These are phyloP conservation scores for Sporothrix schenckii DNA, from an alignment of 2,329 filamentous ascomycete species.

Conservation along the genomic window DNA sequence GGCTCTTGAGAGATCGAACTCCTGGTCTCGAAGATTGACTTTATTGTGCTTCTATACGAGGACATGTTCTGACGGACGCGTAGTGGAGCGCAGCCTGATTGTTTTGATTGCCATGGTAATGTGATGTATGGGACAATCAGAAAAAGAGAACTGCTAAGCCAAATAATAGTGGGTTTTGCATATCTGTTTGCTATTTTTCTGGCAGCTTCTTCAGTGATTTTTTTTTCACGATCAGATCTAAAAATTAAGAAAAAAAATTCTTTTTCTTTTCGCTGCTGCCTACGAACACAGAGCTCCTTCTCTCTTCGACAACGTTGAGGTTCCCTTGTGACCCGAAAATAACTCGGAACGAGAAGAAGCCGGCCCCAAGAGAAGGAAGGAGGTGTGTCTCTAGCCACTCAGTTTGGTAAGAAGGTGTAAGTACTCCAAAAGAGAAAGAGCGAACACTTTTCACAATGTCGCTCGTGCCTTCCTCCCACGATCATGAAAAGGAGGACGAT, in stretches of 20 bases:
- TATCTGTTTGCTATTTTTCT: background rate
- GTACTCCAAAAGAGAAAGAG: background rate
- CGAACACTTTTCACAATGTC: background rate
- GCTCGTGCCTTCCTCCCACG: slow-evolving; percentile 27
- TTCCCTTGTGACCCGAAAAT: background rate
- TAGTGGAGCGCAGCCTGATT: background rate
- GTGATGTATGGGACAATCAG: background rate
- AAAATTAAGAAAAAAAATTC: background rate
- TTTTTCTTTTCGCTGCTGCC: background rate
- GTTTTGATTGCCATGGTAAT: slow-evolving; percentile 1
- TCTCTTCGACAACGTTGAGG: background rate
- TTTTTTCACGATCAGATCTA: background rate
- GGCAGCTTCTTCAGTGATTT: background rate
- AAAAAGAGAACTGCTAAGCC: background rate
- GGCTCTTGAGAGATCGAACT: background rate
- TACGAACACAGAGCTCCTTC: background rate
- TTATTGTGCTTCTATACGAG: background rate
- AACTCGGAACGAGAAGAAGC: background rate
- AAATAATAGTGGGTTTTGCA: background rate
- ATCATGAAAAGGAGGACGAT: background rate
- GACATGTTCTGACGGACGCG: background rate
- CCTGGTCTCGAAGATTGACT: background rate
- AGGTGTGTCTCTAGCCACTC: background rate
- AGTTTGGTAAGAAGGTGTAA: background rate
- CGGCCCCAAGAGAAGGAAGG: background rate